phyloP scores from a whole-genome alignment of 805 yeast species.

The Blastobotrys americana region DNA sequence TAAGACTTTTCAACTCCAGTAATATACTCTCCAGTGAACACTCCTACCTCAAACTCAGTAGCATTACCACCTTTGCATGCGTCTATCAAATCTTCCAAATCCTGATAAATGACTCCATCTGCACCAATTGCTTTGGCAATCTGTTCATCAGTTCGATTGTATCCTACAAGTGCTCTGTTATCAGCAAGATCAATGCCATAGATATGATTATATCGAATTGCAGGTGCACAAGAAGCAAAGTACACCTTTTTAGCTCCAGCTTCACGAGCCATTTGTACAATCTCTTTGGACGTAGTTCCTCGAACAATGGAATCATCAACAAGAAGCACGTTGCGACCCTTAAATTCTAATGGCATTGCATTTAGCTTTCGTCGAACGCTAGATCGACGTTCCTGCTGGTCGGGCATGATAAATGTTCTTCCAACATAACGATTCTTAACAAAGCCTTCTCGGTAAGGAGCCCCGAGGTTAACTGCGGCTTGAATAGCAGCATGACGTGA shows the following conservation, averaged over 20 bases:
- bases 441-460: constrained; percentile 94
- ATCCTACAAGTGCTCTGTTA: constrained; percentile 88
- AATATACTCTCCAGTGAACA: constrained; percentile 87
- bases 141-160: constrained; percentile 62
- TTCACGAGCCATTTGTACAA: constrained; percentile 96
- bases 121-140: constrained; percentile 79
- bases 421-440: constrained; percentile 96
- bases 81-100: constrained; percentile 69
- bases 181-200: constrained; percentile 98
- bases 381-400: constrained; percentile 87
- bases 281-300: constrained; percentile 95
- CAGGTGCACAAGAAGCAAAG: constrained; percentile 96
- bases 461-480: constrained; percentile 70
- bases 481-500: constrained; percentile 93
- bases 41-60: constrained; percentile 85
- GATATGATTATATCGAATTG: constrained; percentile 92
- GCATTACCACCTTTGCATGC: constrained; percentile 52
- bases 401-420: constrained; percentile 97
- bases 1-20: constrained; percentile 90
- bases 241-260: constrained; percentile 96
- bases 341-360: constrained; percentile 92
- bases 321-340: constrained; percentile 72
- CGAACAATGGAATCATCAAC: constrained; percentile 97
- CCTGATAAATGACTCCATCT: constrained; percentile 84
- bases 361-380: constrained; percentile 91